Conservation (phyloP, 192 early-diverging fungal species). For the Umbelopsis isabellina region DNA sequence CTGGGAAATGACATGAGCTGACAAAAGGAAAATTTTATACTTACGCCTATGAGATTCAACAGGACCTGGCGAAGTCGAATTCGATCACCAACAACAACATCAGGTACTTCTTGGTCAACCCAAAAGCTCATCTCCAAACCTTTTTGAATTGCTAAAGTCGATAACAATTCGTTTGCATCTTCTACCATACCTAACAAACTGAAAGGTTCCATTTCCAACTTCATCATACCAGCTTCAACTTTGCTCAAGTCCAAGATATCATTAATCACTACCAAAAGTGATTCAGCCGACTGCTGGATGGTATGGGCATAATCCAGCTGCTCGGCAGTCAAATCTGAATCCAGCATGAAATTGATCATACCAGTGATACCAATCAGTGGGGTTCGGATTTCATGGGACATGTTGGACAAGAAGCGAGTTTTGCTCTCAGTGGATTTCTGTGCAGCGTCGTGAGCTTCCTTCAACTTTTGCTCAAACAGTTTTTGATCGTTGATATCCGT, state of each 20-base stretch:
- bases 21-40: conserved; percentile 15
- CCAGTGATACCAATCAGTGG: conserved; percentile 83
- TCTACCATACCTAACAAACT: conserved; percentile 64
- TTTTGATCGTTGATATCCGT: conserved; percentile 67
- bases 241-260: conserved; percentile 84
- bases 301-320: conserved; percentile 82
- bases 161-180: conserved; percentile 73
- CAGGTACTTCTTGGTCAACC: conserved; percentile 73
- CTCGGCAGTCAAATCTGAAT: conserved; percentile 74
- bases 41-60: conserved; percentile 77
- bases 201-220: conserved; percentile 72
- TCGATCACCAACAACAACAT: conserved; percentile 73
- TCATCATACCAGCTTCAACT: conserved; percentile 86
- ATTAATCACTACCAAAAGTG: conserved; percentile 80
- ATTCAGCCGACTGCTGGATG: conserved; percentile 74
- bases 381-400: conserved; percentile 78
- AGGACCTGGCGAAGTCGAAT: conserved; percentile 77
- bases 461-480: conserved; percentile 56
- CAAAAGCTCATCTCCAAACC: conserved; percentile 65
- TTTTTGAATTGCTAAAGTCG: conserved; percentile 73
- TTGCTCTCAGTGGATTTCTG: conserved; percentile 65
- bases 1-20: background rate
- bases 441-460: conserved; percentile 61
- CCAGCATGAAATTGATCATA: conserved; percentile 74
- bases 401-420: conserved; percentile 62